Evolutionary conservation across 305 asterid genomes (phyloP).

Genomic region (Solanum hybrid): DNA sequence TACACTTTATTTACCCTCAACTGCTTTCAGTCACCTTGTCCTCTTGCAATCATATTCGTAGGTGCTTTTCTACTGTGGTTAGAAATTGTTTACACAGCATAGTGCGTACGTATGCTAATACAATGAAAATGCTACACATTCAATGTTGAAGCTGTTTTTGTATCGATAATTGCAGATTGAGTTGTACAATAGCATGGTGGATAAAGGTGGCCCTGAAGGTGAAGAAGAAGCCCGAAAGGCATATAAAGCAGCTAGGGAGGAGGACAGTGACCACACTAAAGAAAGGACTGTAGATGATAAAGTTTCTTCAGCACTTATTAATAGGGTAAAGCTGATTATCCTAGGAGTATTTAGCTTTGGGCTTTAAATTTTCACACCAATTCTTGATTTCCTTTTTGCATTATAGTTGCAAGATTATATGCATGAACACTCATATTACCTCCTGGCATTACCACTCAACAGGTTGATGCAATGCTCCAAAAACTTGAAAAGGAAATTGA

Average conservation of each 20-base stretch:
- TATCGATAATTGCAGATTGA: conserved; percentile 51
- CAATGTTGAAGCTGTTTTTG: not conserved
- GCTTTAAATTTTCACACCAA: not conserved
- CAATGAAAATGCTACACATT: not conserved
- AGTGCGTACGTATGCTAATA: not conserved
- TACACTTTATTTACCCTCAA: not conserved
- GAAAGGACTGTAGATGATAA: conserved; percentile 62
- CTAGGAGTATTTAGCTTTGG: not conserved
- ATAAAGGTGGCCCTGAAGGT: conserved; percentile 67
- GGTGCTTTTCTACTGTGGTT: not conserved
- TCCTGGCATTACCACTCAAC: conserved; percentile 17
- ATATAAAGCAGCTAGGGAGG: conserved; percentile 82
- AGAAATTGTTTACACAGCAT: not conserved
- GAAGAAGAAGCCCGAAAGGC: conserved; percentile 75
- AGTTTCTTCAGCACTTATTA: conserved; percentile 84
- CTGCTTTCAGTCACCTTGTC: not conserved
- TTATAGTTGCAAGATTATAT: not conserved
- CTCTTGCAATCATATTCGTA: not conserved
- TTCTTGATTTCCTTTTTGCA: not conserved
- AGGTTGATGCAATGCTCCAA: conserved; percentile 98
- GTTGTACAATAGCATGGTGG: conserved; percentile 78
- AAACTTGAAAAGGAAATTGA: conserved; percentile 97
- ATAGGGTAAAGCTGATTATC: conserved; percentile 49
- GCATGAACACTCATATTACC: conserved; percentile 9
- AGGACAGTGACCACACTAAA: conserved; percentile 48